Percentiles rank a stretch among this genome's conserved stretches.
Evolutionary conservation across 1,139 yeast species (phyloP).

Genomic region (Debaryomycetaceae sp.): DNA sequence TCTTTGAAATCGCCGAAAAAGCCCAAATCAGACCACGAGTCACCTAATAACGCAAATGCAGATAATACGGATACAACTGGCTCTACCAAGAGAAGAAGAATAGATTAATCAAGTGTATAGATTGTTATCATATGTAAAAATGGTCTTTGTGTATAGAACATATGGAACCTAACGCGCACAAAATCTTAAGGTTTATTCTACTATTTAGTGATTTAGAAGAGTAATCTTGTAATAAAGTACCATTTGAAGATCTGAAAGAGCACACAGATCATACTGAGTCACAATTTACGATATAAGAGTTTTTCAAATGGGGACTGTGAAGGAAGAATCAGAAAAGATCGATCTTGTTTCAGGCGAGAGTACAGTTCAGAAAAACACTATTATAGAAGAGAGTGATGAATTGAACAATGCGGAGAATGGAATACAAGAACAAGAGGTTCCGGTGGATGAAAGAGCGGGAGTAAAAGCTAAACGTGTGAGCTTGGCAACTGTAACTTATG

Average conservation of each 20-base stretch:
- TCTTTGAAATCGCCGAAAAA: neutral
- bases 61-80: neutral
- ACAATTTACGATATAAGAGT: too few relatives aligned
- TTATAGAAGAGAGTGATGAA: neutral
- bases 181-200: neutral
- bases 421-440: neutral
- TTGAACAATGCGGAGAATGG: neutral
- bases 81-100: slow-evolving; percentile 1
- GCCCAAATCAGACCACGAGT: neutral
- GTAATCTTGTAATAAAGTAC: too few relatives aligned
- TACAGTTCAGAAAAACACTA: neutral
- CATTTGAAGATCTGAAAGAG: too few relatives aligned
- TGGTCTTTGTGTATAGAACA: neutral
- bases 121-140: too few relatives aligned
- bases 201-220: too few relatives aligned
- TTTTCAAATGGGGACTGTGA: neutral
- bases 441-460: neutral
- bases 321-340: neutral
- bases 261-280: too few relatives aligned
- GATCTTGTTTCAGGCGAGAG: neutral
- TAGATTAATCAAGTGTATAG: neutral
- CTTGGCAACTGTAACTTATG: neutral
- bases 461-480: neutral
- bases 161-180: neutral
- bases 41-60: neutral